These are phyloP conservation scores for Ceratobasidium theobromae DNA, from an alignment of 1,284 basidiomycete genomes.

Conservation along the genomic window DNA sequence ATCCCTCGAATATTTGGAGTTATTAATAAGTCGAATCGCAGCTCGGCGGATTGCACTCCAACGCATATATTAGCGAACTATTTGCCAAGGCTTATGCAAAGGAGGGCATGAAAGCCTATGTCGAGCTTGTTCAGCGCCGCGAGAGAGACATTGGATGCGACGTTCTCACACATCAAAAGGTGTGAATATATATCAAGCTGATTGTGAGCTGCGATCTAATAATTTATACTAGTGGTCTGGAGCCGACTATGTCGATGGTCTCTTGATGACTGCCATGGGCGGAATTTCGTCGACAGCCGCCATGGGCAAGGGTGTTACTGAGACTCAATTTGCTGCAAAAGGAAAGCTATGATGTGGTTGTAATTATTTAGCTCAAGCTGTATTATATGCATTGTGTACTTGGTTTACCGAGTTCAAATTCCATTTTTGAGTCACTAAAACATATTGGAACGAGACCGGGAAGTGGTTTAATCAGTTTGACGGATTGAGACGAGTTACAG, in stretches of 20 bases:
- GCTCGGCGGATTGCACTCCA: constrained; percentile 96
- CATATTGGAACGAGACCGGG: background rate
- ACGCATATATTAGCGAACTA: constrained; percentile 93
- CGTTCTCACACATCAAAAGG: constrained; percentile 51
- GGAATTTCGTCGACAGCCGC: constrained; percentile 94
- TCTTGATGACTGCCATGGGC: constrained; percentile 93
- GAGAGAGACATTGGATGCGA: constrained; percentile 49
- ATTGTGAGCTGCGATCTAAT: constrained; percentile 32
- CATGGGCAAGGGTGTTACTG: constrained; percentile 93
- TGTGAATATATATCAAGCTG: constrained; percentile 35
- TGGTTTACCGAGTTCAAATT: background rate
- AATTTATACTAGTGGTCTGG: constrained; percentile 78
- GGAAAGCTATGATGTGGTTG: constrained; percentile 19
- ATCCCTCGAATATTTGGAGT: background rate
- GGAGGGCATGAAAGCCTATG: constrained; percentile 70
- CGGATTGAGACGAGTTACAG: no score
- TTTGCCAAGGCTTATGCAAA: constrained; percentile 87
- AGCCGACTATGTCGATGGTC: constrained; percentile 87
- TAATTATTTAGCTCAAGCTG: background rate
- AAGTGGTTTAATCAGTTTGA: no score
- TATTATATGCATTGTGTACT: constrained; percentile 7
- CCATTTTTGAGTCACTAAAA: background rate
- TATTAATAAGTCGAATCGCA: constrained; percentile 42
- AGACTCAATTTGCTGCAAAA: constrained; percentile 69
- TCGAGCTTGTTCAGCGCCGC: constrained; percentile 50